A percentile compares a stretch with the other conserved stretches of the same genome.
These are phyloP conservation scores for Penicillium cinerascens DNA, from an alignment of 495 filamentous ascomycete genomes.

Conservation along the genomic window DNA sequence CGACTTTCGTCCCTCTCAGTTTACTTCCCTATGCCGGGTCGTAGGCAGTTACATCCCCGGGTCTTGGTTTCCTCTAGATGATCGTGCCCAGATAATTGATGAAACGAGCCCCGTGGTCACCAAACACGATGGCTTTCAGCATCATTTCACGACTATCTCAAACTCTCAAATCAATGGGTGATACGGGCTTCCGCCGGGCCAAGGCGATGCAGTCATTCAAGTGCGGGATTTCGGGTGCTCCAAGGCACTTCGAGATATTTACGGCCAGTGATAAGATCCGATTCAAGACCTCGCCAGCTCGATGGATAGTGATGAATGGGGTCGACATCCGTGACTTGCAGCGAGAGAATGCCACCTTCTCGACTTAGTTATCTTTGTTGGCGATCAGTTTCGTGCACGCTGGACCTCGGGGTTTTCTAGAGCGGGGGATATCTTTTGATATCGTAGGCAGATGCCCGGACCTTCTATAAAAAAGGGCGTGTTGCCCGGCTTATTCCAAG, in stretches of 20 bases:
- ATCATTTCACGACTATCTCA: constrained; percentile 1
- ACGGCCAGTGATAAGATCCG: constrained; percentile 5
- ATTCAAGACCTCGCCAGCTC: not conserved
- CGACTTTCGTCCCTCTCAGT: no score
- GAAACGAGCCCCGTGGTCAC: not conserved
- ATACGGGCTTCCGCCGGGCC: constrained; percentile 26
- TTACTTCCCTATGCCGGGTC: not conserved
- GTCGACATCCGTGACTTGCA: not conserved
- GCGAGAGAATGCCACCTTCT: constrained; percentile 7
- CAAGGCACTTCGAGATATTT: constrained; percentile 1
- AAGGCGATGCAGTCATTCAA: constrained; percentile 10
- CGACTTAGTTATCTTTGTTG: not conserved
- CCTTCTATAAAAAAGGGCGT: constrained; percentile 4
- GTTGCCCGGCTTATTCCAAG: not conserved
- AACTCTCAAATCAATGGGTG: not conserved
- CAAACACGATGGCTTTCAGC: not conserved
- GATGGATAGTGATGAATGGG: not conserved
- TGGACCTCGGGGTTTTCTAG: not conserved
- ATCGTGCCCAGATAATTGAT: no score
- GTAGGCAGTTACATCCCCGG: constrained; percentile 7
- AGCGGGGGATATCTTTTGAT: not conserved
- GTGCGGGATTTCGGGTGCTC: constrained; percentile 3
- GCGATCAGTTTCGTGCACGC: not conserved
- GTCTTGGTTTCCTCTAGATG: constrained; percentile 6
- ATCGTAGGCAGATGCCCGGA: not conserved